Conservation (phyloP, 2,329 filamentous ascomycete species). For the Proliferodiscus dingleyae region DNA sequence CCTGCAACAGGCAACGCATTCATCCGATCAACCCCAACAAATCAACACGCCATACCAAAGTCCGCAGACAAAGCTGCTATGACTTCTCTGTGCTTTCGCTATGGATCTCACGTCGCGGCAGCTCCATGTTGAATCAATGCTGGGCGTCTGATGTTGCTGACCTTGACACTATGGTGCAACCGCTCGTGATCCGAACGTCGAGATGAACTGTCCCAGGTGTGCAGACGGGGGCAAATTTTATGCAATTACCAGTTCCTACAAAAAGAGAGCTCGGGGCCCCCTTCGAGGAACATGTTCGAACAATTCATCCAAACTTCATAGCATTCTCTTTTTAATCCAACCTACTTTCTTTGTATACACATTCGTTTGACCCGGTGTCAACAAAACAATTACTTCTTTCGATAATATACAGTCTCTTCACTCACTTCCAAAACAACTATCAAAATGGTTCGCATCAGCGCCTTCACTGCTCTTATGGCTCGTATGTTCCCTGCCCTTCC, state of each 20-base stretch:
- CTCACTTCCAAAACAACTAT: slow-evolving; percentile 1
- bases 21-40: not conserved
- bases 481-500: slow-evolving; percentile 24
- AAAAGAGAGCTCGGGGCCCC: not conserved
- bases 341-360: not conserved
- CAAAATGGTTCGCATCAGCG: slow-evolving; percentile 34
- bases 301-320: not conserved
- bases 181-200: not conserved
- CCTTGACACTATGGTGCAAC: not conserved
- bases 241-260: not conserved
- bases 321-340: not conserved
- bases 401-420: not conserved
- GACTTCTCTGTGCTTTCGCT: not conserved
- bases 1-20: not conserved
- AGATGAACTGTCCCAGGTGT: too few relatives aligned
- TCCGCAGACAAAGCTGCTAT: not conserved
- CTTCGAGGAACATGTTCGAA: not conserved
- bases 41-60: not conserved
- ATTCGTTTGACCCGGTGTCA: not conserved
- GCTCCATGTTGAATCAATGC: too few relatives aligned
- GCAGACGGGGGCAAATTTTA: not conserved
- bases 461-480: slow-evolving; percentile 25
- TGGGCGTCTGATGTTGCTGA: not conserved
- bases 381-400: not conserved
- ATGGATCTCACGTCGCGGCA: not conserved